Evolutionary conservation across 495 filamentous ascomycete genomes (phyloP).

Genomic region (Aspergillus biplanus): DNA sequence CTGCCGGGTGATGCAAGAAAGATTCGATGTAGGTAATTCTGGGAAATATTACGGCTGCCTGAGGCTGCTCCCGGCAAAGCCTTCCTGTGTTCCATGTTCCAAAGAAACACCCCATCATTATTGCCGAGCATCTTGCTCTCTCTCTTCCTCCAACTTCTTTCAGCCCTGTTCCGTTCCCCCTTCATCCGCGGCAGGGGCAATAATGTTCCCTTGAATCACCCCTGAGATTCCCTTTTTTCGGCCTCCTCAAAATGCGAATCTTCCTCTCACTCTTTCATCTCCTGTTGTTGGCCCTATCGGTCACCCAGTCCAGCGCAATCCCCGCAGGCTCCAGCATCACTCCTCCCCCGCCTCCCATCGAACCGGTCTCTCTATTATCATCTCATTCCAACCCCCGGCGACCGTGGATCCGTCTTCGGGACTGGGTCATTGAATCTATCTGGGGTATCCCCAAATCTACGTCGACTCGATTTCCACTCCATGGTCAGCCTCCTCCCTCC

Average conservation of each 20-base stretch:
- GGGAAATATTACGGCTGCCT: conserved; percentile 5
- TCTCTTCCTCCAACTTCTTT: not conserved
- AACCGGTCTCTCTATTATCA: conserved; percentile 38
- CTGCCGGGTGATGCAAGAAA: not conserved
- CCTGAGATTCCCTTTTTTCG: conserved; percentile 3
- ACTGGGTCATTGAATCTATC: conserved; percentile 64
- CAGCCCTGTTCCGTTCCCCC: not conserved
- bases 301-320: conserved; percentile 36
- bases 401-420: conserved; percentile 61
- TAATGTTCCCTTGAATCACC: conserved; percentile 17
- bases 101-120: not conserved
- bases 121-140: not conserved
- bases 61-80: conserved; percentile 10
- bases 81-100: not conserved
- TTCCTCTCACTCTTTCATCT: conserved; percentile 20
- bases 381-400: conserved; percentile 37
- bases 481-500: conserved; percentile 40
- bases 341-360: conserved; percentile 39
- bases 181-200: not conserved
- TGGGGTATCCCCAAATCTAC: conserved; percentile 54
- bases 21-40: not conserved
- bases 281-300: conserved; percentile 35
- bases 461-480: conserved; percentile 14
- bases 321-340: conserved; percentile 50
- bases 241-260: conserved; percentile 22